phyloP scores from a whole-genome alignment of 306 rosid genomes.

The Quercus ilex region DNA sequence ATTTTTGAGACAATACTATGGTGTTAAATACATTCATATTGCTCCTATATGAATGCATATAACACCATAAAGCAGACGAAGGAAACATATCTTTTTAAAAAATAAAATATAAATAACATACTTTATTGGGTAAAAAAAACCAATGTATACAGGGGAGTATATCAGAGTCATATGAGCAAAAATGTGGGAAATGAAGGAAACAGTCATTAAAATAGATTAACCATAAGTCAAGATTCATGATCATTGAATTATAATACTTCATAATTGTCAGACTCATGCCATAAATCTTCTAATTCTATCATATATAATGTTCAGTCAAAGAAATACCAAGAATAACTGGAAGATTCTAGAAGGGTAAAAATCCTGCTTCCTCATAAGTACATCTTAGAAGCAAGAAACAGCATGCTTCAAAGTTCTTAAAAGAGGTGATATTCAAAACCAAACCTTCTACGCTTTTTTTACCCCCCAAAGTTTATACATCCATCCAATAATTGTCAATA shows the following conservation, averaged over 20 bases:
- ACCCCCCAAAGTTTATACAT: neutral
- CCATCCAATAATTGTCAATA: too few species aligned
- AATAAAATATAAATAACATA: too few species aligned
- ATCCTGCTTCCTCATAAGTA: neutral
- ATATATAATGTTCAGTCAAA: neutral
- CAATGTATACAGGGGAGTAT: too few species aligned
- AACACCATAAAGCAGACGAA: neutral
- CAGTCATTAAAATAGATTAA: neutral
- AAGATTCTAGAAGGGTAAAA: neutral
- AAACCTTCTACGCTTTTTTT: neutral
- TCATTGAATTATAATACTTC: too few species aligned
- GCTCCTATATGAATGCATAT: neutral
- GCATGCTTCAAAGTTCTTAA: too few species aligned
- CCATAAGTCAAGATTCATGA: too few species aligned
- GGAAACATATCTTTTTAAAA: too few species aligned
- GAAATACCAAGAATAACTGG: neutral
- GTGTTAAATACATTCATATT: too few species aligned
- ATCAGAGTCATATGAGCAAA: too few species aligned
- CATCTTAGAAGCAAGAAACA: neutral
- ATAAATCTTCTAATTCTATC: neutral
- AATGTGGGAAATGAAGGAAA: neutral
- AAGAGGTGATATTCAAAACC: neutral
- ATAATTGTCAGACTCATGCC: neutral
- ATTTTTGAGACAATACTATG: too few species aligned
- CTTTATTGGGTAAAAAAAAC: too few species aligned